These are phyloP conservation scores for Thelephora aurantiotincta DNA, from an alignment of 768 basidiomycete genomes.

Conservation along the genomic window DNA sequence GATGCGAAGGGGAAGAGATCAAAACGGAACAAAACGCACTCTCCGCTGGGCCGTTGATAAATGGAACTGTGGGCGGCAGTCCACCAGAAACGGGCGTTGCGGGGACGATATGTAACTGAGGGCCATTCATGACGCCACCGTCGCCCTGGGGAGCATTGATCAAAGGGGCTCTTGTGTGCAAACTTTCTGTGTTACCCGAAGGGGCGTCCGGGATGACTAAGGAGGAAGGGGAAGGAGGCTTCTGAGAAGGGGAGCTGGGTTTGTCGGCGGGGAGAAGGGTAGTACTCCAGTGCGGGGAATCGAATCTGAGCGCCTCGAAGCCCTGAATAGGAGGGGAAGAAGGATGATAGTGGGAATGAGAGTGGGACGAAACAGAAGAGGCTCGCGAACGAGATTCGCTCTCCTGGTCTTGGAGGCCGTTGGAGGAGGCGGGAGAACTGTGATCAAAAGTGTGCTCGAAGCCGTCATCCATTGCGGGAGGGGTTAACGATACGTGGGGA, in stretches of 20 bases:
- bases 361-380: conserved; percentile 54
- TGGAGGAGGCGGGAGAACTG: conserved; percentile 44
- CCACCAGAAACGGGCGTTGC: conserved; percentile 68
- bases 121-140: conserved; percentile 34
- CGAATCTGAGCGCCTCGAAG: conserved; percentile 51
- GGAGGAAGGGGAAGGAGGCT: conserved; percentile 52
- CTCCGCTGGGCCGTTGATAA: conserved; percentile 37
- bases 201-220: conserved; percentile 42
- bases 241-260: conserved; percentile 24
- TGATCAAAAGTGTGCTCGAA: conserved; percentile 40
- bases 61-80: conserved; percentile 30
- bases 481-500: conserved; percentile 22
- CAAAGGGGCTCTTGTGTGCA: conserved; percentile 26
- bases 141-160: conserved; percentile 53
- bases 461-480: conserved; percentile 20
- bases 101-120: conserved; percentile 66
- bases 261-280: conserved; percentile 30
- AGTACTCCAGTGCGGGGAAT: conserved; percentile 44
- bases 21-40: conserved; percentile 23
- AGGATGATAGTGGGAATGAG: conserved; percentile 25
- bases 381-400: conserved; percentile 37
- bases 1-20: conserved; percentile 1
- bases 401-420: conserved; percentile 27
- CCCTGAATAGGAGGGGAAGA: conserved; percentile 40
- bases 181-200: conserved; percentile 14